These are phyloP conservation scores for Xylaria arbuscula DNA, from an alignment of 2,329 filamentous ascomycete genomes.

Conservation along the genomic window DNA sequence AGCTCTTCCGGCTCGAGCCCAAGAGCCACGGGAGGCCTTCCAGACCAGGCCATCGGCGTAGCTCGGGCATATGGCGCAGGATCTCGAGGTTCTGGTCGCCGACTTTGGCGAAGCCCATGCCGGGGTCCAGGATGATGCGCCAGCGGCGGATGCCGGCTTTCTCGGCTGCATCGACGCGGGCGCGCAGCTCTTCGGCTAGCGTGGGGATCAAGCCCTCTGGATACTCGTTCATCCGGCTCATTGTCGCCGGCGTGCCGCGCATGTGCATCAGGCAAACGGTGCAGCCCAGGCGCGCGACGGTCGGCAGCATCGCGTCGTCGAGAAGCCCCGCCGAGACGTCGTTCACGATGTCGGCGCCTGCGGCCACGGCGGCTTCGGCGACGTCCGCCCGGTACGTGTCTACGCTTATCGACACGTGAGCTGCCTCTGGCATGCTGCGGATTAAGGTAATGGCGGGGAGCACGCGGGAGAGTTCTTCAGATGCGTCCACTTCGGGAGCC, in stretches of 20 bases:
- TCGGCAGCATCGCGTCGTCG: slow-evolving; percentile 83
- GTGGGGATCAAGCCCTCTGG: slow-evolving; percentile 52
- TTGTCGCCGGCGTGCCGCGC: slow-evolving; percentile 86
- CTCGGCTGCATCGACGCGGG: slow-evolving; percentile 78
- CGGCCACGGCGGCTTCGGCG: slow-evolving; percentile 77
- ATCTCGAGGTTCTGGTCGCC: slow-evolving; percentile 83
- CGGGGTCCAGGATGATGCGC: slow-evolving; percentile 95
- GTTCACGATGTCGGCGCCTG: slow-evolving; percentile 93
- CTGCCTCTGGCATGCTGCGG: slow-evolving; percentile 71
- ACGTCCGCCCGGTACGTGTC: slow-evolving; percentile 93
- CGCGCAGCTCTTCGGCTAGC: slow-evolving; percentile 73
- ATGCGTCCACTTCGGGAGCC: slow-evolving; percentile 72
- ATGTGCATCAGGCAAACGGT: slow-evolving; percentile 92
- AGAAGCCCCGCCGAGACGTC: slow-evolving; percentile 87
- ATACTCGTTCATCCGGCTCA: slow-evolving; percentile 77
- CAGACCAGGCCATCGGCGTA: slow-evolving; percentile 73
- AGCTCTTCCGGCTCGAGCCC: slow-evolving; percentile 88
- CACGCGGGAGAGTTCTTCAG: slow-evolving; percentile 82
- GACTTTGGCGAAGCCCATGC: slow-evolving; percentile 92
- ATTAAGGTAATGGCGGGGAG: slow-evolving; percentile 82
- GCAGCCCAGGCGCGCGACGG: slow-evolving; percentile 79
- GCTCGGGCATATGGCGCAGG: slow-evolving; percentile 72
- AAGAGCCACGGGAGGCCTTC: slow-evolving; percentile 86
- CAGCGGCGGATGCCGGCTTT: slow-evolving; percentile 86
- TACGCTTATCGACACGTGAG: slow-evolving; percentile 79